These are phyloP conservation scores for Pseudogymnoascus sp. DNA, from an alignment of 2,329 filamentous ascomycete genomes.

Conservation along the genomic window DNA sequence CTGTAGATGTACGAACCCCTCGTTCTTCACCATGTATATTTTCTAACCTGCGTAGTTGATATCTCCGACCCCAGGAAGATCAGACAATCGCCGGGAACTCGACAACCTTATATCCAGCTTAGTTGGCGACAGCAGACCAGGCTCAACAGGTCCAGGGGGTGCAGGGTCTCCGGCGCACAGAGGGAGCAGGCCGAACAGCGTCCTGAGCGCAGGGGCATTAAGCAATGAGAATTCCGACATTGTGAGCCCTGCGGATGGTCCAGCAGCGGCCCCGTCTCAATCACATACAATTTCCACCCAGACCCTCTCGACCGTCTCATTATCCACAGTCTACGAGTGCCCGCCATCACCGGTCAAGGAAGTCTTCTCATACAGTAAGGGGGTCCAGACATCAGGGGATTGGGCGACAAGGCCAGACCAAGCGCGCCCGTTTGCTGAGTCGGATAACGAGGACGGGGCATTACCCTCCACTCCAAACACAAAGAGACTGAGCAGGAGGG, in stretches of 20 bases:
- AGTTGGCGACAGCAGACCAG: slow-evolving; percentile 67
- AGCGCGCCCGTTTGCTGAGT: slow-evolving; percentile 42
- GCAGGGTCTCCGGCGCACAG: slow-evolving; percentile 57
- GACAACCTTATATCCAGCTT: slow-evolving; percentile 79
- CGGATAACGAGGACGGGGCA: slow-evolving; percentile 55
- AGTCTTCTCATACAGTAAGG: slow-evolving; percentile 93
- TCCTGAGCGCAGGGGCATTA: slow-evolving; percentile 71
- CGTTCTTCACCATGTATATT: background rate
- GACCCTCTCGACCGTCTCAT: slow-evolving; percentile 62
- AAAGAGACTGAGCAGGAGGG: slow-evolving; percentile 70
- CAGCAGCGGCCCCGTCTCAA: slow-evolving; percentile 27
- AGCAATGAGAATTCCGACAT: slow-evolving; percentile 66
- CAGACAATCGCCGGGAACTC: slow-evolving; percentile 64
- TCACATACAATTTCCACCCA: slow-evolving; percentile 42
- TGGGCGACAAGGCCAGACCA: slow-evolving; percentile 51
- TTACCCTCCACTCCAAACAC: slow-evolving; percentile 46
- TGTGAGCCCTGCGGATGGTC: slow-evolving; percentile 38
- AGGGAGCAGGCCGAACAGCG: slow-evolving; percentile 76
- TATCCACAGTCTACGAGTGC: slow-evolving; percentile 73
- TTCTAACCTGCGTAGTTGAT: slow-evolving; percentile 42
- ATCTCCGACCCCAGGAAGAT: slow-evolving; percentile 61
- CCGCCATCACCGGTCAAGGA: slow-evolving; percentile 70
- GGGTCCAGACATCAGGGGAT: slow-evolving; percentile 79
- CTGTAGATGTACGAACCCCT: slow-evolving; percentile 56
- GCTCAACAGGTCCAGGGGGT: slow-evolving; percentile 55